These are phyloP conservation scores for Theobroma cacao DNA, from an alignment of 345 rosid genomes.

Conservation along the genomic window DNA sequence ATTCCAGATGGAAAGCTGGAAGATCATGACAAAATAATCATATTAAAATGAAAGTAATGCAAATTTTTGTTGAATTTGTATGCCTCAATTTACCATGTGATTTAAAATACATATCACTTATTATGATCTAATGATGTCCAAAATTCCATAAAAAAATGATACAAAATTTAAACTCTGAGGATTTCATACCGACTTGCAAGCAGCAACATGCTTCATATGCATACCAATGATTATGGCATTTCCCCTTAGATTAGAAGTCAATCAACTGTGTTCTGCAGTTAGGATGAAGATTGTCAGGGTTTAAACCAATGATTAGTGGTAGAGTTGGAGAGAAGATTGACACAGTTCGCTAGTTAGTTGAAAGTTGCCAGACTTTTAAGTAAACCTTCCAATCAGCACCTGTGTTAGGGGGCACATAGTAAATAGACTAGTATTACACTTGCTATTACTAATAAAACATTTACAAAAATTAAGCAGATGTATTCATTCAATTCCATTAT, in stretches of 20 bases:
- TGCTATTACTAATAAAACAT: neutral
- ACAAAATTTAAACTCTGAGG: neutral
- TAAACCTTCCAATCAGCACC: conserved; percentile 3
- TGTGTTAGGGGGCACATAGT: conserved; percentile 1
- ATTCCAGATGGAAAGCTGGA: neutral
- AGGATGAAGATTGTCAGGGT: conserved; percentile 9
- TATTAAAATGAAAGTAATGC: neutral
- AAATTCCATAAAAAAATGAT: neutral
- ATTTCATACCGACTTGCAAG: neutral
- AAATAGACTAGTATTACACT: neutral
- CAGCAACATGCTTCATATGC: neutral
- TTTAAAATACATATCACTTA: too few species aligned
- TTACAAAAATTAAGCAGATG: neutral
- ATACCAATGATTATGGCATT: neutral
- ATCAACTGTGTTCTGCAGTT: conserved; percentile 24
- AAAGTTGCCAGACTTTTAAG: conserved; percentile 20
- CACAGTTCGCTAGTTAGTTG: conserved; percentile 9
- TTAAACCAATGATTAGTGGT: conserved; percentile 3
- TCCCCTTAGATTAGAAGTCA: conserved; percentile 35
- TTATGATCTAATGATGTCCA: too few species aligned
- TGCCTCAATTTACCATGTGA: too few species aligned
- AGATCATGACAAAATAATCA: neutral
- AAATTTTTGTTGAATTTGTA: too few species aligned
- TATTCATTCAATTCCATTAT: neutral
- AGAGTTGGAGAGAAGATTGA: conserved; percentile 12